These are phyloP conservation scores for Vitis hybrid DNA, from an alignment of 177 flowering plant genomes.

Conservation along the genomic window DNA sequence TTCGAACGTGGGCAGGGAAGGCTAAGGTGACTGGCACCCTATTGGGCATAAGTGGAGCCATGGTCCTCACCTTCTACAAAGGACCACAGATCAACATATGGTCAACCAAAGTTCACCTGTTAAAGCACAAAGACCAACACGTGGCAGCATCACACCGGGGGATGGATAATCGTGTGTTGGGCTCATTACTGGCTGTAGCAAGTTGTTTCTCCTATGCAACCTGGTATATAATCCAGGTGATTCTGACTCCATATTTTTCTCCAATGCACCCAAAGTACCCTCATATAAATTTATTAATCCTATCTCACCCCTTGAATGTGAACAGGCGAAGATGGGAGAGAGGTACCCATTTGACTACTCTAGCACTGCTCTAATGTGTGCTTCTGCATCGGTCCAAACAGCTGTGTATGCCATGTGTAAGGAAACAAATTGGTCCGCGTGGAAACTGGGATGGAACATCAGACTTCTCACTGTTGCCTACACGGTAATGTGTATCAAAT, in stretches of 20 bases:
- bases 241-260: neutral
- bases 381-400: conserved; percentile 39
- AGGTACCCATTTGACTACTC: conserved; percentile 47
- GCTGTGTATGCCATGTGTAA: conserved; percentile 31
- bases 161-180: conserved; percentile 12
- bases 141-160: too few relatives aligned
- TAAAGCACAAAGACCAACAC: conserved; percentile 7
- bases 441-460: conserved; percentile 58
- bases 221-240: conserved; percentile 61
- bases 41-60: conserved; percentile 51
- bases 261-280: too few relatives aligned
- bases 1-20: conserved; percentile 24
- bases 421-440: conserved; percentile 41
- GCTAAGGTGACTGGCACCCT: conserved; percentile 53
- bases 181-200: conserved; percentile 36
- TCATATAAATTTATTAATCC: too few relatives aligned
- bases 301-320: too few relatives aligned
- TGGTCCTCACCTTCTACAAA: conserved; percentile 56
- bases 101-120: conserved; percentile 32
- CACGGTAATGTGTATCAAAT: conserved; percentile 19
- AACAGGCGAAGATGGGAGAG: conserved; percentile 47
- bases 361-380: conserved; percentile 42
- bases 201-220: conserved; percentile 37
- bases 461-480: conserved; percentile 53
- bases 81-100: conserved; percentile 39